These are phyloP conservation scores for Cadophora sp. DNA, from an alignment of 2,329 filamentous ascomycete genomes.

Conservation along the genomic window DNA sequence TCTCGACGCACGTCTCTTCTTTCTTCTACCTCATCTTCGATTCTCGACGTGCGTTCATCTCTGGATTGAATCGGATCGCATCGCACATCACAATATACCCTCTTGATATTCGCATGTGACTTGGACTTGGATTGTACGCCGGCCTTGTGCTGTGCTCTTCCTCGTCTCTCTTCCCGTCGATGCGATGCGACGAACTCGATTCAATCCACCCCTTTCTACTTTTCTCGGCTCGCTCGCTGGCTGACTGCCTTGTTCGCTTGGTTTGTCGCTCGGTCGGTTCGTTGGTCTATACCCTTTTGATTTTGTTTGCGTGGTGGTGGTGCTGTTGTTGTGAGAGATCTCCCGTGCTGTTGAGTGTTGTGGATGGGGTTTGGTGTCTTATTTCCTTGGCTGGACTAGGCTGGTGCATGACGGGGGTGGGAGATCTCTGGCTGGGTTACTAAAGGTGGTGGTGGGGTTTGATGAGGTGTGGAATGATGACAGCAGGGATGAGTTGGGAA, in stretches of 20 bases:
- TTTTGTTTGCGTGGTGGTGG: not conserved
- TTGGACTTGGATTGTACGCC: constrained; percentile 15
- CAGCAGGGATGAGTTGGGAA: no score
- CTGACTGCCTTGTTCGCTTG: not conserved
- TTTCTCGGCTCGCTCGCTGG: not conserved
- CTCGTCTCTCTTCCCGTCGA: constrained; percentile 1
- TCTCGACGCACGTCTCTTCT: constrained; percentile 25
- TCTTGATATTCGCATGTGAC: not conserved
- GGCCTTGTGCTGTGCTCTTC: constrained; percentile 28
- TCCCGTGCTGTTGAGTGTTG: not conserved
- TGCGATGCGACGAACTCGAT: not conserved
- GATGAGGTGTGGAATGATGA: no score
- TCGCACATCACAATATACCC: no score
- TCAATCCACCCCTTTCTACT: constrained; percentile 6
- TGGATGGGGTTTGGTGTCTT: constrained; percentile 4
- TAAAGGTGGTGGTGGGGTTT: no score
- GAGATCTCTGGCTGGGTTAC: not conserved
- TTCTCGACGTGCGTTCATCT: constrained; percentile 23
- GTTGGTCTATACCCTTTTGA: constrained; percentile 13
- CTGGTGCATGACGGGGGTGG: not conserved
- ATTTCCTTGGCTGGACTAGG: constrained; percentile 12
- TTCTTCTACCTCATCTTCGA: constrained; percentile 10
- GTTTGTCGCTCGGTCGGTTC: not conserved
- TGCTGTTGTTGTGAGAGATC: not conserved
- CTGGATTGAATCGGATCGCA: not conserved